Base-by-base conservation (phyloP, 371 early-diverging fungal species). In the Apophysomyces sp. region DNA sequence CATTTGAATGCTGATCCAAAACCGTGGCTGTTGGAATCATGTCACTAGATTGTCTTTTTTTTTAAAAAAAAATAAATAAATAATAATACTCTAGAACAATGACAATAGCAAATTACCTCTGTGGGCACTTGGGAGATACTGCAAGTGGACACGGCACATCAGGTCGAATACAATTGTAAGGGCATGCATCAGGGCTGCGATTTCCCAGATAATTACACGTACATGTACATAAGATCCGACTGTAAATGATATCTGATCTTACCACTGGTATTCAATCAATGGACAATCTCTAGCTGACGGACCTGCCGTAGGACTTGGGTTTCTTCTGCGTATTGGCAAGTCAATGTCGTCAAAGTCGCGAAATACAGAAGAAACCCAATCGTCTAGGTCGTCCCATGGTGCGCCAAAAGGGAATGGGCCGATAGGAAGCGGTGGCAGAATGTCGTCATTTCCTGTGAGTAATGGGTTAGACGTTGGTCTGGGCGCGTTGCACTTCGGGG, bases 91-190 rank as follows among this genome's bases (percentile, higher is more conserved):
- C n/a, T 11, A 44, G 21, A 44, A 18, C 6, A 18, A 21, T 24
- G 21, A 18, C 9, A 44, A 4, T 6, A 9, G 7, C 15, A 41
- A 13, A 12, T 44, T 44, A 44, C 49, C 21, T n/a, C 21, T 16
- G 9, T n/a, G 57, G 58, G 41, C 60, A 60, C 7, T n/a, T 21
- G 24, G 49, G 49, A n/a, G 12, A 26, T 7, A 31, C 65, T 13
- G 60, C 60, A 16, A 53, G 26, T 11, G 65, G 65, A 34, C 65
- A 65, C 0, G 60, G 56, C 12, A 41, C 57, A 56, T 55, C 30
- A 18, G 65, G 65, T 28, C 65, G 65, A 11, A 60, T 56, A 34
- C 65, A 65, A 12, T 41, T 36, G 7, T 65, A 28, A 24, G 60
- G 65, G 8, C 65, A 65, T 39, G 60, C 60, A 2, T 55, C 28